Percentiles rank a stretch among this genome's conserved stretches.
Conservation (phyloP, 345 rosid genomes). For the Salix exigua region DNA sequence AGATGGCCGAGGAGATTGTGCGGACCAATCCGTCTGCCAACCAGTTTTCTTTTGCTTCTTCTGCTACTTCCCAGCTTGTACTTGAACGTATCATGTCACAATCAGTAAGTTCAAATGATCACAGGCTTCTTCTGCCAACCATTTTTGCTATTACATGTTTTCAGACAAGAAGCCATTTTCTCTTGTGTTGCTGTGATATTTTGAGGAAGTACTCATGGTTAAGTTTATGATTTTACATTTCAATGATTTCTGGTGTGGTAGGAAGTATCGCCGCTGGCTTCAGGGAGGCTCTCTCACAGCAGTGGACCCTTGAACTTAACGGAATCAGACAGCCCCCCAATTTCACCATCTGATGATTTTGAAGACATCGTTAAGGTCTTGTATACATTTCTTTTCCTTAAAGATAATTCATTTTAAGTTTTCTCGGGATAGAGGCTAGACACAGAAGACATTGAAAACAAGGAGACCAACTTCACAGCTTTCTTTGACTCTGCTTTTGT, state of each 20-base stretch:
- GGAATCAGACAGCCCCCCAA: constrained; percentile 73
- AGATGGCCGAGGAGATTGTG: constrained; percentile 18
- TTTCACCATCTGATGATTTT: constrained; percentile 80
- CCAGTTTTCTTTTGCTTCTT: constrained; percentile 65
- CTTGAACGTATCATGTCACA: constrained; percentile 97
- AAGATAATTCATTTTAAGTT: not conserved
- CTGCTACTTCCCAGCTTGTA: constrained; percentile 82
- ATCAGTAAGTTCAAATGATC: constrained; percentile 42
- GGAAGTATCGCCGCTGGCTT: constrained; percentile 90
- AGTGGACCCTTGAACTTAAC: constrained; percentile 74
- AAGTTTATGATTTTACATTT: not conserved
- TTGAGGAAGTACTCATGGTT: no score
- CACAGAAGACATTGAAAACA: constrained; percentile 17
- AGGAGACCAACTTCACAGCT: constrained; percentile 18
- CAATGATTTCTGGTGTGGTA: constrained; percentile 18
- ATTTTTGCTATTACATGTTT: not conserved
- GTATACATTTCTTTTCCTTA: not conserved
- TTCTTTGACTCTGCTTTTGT: constrained; percentile 26
- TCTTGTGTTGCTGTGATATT: not conserved
- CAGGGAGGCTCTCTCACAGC: constrained; percentile 94
- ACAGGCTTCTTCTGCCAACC: not conserved
- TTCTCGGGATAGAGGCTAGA: not conserved
- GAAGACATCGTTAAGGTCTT: constrained; percentile 88
- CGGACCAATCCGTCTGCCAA: not conserved
- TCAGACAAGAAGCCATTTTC: not conserved